Base-by-base conservation (phyloP, 495 filamentous ascomycete genomes). In the Penicillium ochrochloron region DNA sequence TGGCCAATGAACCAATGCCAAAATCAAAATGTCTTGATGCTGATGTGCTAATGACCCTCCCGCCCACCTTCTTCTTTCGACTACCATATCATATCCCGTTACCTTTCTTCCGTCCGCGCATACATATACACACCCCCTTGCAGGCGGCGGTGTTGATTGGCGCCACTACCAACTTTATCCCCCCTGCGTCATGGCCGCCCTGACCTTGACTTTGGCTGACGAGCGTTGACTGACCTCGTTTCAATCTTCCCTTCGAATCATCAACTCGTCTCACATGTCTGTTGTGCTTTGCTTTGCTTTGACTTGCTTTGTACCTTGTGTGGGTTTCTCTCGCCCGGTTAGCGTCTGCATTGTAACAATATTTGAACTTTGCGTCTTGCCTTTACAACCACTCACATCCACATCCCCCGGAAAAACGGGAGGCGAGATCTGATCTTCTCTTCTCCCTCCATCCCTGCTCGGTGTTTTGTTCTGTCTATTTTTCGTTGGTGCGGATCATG, bases 301-400 rank as follows among this genome's bases (percentile, higher is more conserved):
- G 27, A 27, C 25, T 27, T 62, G 63, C 64, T 55, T 56, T 57
- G 27, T 41, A 34, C 44, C 50, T 44, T 46, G 61, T 60, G 56
- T 46, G 61, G 58, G 56, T 55, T 60, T 70, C 57, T 60, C 63
- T 15, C 60, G 58, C 55, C 46, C 63, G 31, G 31, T 70, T 73
- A 73, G 73, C 73, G 63, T 68, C 67, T 64, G 63, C 71, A 68
- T 70, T 71, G 73, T 73, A 67, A 65, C 63, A 75, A 21, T 70
- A 69, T 64, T 60, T 64, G 61, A 66, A 57, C 61, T 71, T 62
- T 52, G 42, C 25, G n/a, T 51, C 64, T 71, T 61, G 52, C 44
- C 21, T 23, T 23, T 48, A 25, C 44, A 48, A 48, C 21, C n/a
- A 19, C 8, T n/a, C 42, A 21, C 44, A 41, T 41, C 44, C 21